Evolutionary conservation across 768 basidiomycete genomes (phyloP).

Genomic region (Polyporus arcularius): DNA sequence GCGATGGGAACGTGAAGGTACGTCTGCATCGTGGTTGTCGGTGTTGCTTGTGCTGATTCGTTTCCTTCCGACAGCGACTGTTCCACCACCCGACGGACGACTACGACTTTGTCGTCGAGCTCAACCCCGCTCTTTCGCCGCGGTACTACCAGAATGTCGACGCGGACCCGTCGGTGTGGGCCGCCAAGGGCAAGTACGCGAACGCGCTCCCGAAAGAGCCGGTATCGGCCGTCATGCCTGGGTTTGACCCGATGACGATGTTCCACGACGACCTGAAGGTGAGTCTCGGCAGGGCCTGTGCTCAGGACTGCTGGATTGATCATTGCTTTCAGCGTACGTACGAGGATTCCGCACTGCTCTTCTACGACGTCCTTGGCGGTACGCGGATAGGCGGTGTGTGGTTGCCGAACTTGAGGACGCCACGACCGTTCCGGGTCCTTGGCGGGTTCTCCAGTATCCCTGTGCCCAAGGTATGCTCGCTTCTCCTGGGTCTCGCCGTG

Average conservation of each 20-base stretch:
- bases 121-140: slow-evolving; percentile 64
- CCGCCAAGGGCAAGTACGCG: slow-evolving; percentile 44
- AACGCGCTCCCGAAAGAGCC: slow-evolving; percentile 39
- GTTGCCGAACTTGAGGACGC: slow-evolving; percentile 69
- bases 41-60: background rate
- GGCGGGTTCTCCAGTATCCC: slow-evolving; percentile 80
- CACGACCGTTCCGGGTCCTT: slow-evolving; percentile 76
- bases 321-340: slow-evolving; percentile 56
- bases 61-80: slow-evolving; percentile 34
- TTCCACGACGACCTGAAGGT: slow-evolving; percentile 78
- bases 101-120: slow-evolving; percentile 83
- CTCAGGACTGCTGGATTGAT: too few relatives aligned
- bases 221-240: slow-evolving; percentile 47
- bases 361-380: slow-evolving; percentile 84
- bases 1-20: slow-evolving; percentile 62
- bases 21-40: slow-evolving; percentile 8
- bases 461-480: slow-evolving; percentile 29
- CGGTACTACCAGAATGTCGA: slow-evolving; percentile 74
- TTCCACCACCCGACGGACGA: slow-evolving; percentile 83
- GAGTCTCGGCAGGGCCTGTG: slow-evolving; percentile 15
- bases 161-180: slow-evolving; percentile 50
- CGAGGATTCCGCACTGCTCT: slow-evolving; percentile 76
- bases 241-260: slow-evolving; percentile 76
- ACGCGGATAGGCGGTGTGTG: slow-evolving; percentile 80
- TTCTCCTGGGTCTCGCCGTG: background rate